Evolutionary conservation across 352 stramenopile genomes (phyloP), one percentile per base, ranked within the genome.

Genomic region (Thraustochytrium sp.): DNA sequence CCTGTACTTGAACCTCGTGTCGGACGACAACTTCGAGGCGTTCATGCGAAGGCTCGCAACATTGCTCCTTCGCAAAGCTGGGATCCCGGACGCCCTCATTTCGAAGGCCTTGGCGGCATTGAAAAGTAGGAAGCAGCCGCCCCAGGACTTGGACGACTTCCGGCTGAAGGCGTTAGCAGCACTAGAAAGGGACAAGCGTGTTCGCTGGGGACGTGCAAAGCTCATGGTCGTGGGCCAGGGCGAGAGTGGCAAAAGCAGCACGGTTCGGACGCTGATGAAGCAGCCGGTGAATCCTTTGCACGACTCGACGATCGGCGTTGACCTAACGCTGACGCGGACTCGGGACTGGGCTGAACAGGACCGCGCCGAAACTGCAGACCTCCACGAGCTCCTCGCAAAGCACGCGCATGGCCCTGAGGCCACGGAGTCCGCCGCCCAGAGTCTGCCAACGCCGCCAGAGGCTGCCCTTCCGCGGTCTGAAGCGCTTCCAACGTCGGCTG

Each of bases 191-290:
- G 34, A 49, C 1, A 9, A 75, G 16, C 21, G 23, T 0, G n/a
- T 44, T 4, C 46, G 53, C 36, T 82, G 72, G 72, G 53, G 72
- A 0, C 36, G 72, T 21, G 53, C 72, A n/a, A 82, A 82, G 53
- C n/a, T 75, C 49, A 82, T 82, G 72, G 55, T 82, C 26, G 72
- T 82, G 18, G 72, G 72, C 31, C 13, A 46, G n/a, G 72, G 46
- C 8, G 49, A 23, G 21, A 26, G n/a, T 5, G 72, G 72, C 38
- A 82, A 82, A 31, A 51, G 53, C 1, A 48, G n/a, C 16, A 73
- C 55, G 8, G 46, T 82, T 8, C 72, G 72, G 21, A 40, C 72
- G 36, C 55, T 82, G 8, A 16, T 82, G 38, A 2, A 3, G n/a
- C 36, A 48, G 42, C 26, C 49, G 0, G 5, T 46, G 8, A 46